Percentiles rank a stretch among this genome's conserved stretches.
phyloP scores from a whole-genome alignment of 805 yeast species.

The Pichia thaimueangensis region DNA sequence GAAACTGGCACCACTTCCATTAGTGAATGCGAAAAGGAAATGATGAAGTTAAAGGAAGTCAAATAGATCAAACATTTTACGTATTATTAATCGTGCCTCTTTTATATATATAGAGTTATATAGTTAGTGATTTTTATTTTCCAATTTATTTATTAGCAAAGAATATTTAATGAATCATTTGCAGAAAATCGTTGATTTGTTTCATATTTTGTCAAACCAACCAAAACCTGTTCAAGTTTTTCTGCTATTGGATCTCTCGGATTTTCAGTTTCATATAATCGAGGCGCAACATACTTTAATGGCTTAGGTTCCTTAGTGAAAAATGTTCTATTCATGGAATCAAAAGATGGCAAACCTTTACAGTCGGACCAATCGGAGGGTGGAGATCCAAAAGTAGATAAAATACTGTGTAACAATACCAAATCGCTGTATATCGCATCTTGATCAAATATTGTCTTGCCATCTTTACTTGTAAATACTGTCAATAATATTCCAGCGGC shows the following conservation, averaged over 20 bases:
- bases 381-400: conserved; percentile 61
- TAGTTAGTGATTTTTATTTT: background rate
- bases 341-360: conserved; percentile 31
- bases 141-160: conserved; percentile 7
- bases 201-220: conserved; percentile 39
- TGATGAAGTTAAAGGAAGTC: conserved; percentile 15
- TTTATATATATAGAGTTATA: background rate
- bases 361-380: conserved; percentile 40
- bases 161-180: conserved; percentile 16
- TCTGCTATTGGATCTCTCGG: background rate
- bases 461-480: conserved; percentile 38
- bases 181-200: conserved; percentile 30
- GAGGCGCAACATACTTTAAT: conserved; percentile 30
- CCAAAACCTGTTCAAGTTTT: conserved; percentile 28
- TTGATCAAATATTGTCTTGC: conserved; percentile 32
- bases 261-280: conserved; percentile 15
- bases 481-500: conserved; percentile 57
- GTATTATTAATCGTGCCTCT: background rate
- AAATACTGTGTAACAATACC: conserved; percentile 47
- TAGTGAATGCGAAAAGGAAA: conserved; percentile 38
- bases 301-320: conserved; percentile 20
- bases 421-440: conserved; percentile 49
- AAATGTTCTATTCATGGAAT: conserved; percentile 27
- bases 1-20: conserved; percentile 50
- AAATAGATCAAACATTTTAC: conserved; percentile 3